phyloP scores from a whole-genome alignment of 768 basidiomycete genomes.

The Amanita rubescens region DNA sequence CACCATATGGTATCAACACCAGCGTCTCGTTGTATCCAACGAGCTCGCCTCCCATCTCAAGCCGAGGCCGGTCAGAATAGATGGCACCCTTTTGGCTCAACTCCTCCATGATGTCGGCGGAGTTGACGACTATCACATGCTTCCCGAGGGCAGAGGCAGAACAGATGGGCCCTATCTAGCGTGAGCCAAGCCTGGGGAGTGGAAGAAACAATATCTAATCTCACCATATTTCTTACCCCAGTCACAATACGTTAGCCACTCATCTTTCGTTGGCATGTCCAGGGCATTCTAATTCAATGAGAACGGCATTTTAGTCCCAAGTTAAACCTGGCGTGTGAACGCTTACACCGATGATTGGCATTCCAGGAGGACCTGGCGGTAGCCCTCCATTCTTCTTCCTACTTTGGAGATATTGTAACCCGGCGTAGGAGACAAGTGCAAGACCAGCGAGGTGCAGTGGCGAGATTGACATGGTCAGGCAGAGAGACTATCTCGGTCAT shows the following conservation, averaged over 20 bases:
- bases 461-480: neutral
- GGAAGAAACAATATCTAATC: too few relatives aligned
- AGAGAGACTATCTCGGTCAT: neutral
- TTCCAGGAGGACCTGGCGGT: too few relatives aligned
- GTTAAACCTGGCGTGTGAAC: constrained; percentile 18
- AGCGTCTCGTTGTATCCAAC: neutral
- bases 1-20: neutral
- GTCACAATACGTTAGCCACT: constrained; percentile 43
- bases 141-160: neutral
- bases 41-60: neutral
- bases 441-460: constrained; percentile 10
- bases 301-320: too few relatives aligned
- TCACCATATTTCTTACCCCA: constrained; percentile 48
- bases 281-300: constrained; percentile 37
- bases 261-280: constrained; percentile 35
- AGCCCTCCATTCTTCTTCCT: neutral
- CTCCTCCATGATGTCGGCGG: too few relatives aligned
- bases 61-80: neutral
- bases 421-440: constrained; percentile 13
- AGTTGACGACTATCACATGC: neutral
- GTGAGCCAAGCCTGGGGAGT: neutral
- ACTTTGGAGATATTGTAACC: constrained; percentile 16
- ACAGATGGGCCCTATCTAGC: neutral
- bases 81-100: neutral
- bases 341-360: neutral